Base-by-base conservation (phyloP, 257 asterid species). In the Lantana camara region DNA sequence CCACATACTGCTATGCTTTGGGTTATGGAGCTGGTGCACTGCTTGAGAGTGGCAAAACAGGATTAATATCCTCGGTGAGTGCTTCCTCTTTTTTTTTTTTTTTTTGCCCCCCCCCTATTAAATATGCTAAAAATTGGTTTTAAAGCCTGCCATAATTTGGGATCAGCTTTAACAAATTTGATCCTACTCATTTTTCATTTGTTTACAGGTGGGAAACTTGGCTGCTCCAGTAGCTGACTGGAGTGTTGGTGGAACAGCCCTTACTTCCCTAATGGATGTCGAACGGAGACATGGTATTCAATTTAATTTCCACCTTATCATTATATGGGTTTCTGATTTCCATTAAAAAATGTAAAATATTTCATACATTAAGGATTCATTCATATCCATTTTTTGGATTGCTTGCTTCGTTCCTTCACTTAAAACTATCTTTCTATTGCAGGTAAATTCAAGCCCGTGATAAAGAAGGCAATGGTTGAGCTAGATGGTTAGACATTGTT, bases 371-470 rank as follows among this genome's bases (percentile, higher is more conserved):
- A 12, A 27, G 21, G 55, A 27, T 34, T 35, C 32, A 24, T 0
- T 20, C 52, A 5, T 52, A 22, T 29, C 16, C 16, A 10, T 21
- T 60, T 32, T n/a, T 42, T 4, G 4, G 58, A 15, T 42, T 42
- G 14, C 11, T 60, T 15, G 7, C 42, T 54, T 60, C 45, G 14
- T 32, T 14, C 50, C 40, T 64, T 54, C 32, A 38, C 44, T 32
- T 68, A 17, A 65, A 30, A 50, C 54, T 22, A 49, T 1, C 34
- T 50, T 49, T 60, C 1, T 45, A 16, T 49, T 77, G 68, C 83
- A 90, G 99, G 99, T 34, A 94, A 94, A 72, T 88, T 82, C 81
- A 94, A 94, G 82, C 99, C 99, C n/a, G 99, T 94, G 84, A 94
- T 94, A 19, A 94, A 94, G 81, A 94, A 94, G 78, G 99, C 99